Conservation (phyloP, 768 basidiomycete genomes). For the Kwoniella europaea region DNA sequence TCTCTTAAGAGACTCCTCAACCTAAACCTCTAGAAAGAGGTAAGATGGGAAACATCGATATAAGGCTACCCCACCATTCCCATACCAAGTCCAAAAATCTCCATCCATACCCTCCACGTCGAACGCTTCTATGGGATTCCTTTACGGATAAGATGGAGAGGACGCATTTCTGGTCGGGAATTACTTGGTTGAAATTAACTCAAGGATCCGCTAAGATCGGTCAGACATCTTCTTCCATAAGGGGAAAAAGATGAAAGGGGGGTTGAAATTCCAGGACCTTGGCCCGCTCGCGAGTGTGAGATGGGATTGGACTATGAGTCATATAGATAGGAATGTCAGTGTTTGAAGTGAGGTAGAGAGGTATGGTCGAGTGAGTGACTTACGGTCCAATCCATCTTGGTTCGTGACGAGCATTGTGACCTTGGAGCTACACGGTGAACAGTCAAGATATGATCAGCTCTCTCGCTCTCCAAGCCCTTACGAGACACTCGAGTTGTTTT, state of each 20-base stretch:
- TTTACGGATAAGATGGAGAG: conserved; percentile 7
- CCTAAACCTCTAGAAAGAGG: not conserved
- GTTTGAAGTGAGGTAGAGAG: not conserved
- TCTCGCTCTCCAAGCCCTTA: too few relatives aligned
- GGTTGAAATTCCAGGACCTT: conserved; percentile 60
- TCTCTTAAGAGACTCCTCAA: conserved; percentile 19
- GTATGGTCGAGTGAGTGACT: conserved; percentile 2
- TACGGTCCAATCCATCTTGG: conserved; percentile 25
- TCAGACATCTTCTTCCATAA: conserved; percentile 13
- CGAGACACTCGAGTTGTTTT: too few relatives aligned
- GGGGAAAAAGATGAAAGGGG: conserved; percentile 26
- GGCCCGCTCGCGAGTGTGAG: conserved; percentile 56
- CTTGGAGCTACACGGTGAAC: conserved; percentile 47
- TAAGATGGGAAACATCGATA: conserved; percentile 24
- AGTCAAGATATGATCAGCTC: conserved; percentile 1
- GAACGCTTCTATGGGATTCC: conserved; percentile 39
- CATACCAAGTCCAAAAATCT: conserved; percentile 52
- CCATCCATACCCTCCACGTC: conserved; percentile 49
- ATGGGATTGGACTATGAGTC: conserved; percentile 3
- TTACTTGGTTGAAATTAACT: conserved; percentile 40
- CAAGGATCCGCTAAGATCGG: conserved; percentile 53
- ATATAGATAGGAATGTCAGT: not conserved
- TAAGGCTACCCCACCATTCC: conserved; percentile 55
- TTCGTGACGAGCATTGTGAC: conserved; percentile 58
- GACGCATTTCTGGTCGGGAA: conserved; percentile 59